phyloP scores from a whole-genome alignment of 106 monocot genomes.

The Dendrobium huoshanense region DNA sequence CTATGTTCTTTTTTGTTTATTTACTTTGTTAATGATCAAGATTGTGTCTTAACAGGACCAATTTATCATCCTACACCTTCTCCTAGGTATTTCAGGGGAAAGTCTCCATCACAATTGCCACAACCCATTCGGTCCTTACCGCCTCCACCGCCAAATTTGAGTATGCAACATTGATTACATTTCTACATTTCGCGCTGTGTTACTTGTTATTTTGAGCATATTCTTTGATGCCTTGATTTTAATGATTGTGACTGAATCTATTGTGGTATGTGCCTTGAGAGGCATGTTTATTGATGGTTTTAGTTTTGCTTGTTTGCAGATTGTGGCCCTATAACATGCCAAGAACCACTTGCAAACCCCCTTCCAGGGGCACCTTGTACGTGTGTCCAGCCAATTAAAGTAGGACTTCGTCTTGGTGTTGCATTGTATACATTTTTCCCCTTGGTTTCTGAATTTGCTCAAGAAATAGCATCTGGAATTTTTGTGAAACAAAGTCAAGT shows the following conservation, averaged over 20 bases:
- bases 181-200: background rate
- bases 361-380: conserved; percentile 63
- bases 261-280: background rate
- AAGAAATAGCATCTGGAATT: conserved; percentile 72
- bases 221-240: background rate
- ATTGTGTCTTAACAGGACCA: conserved; percentile 32
- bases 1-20: background rate
- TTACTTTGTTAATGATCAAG: background rate
- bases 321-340: conserved; percentile 45
- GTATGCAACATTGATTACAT: background rate
- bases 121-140: conserved; percentile 10
- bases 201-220: background rate
- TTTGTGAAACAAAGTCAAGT: conserved; percentile 79
- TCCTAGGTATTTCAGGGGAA: conserved; percentile 19
- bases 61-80: conserved; percentile 34
- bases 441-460: conserved; percentile 72
- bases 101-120: conserved; percentile 29
- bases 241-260: conserved; percentile 1
- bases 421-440: conserved; percentile 79
- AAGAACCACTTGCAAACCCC: conserved; percentile 57
- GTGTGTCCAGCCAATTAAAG: conserved; percentile 85
- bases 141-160: conserved; percentile 9
- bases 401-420: conserved; percentile 51
- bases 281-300: background rate
- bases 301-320: conserved; percentile 44